phyloP scores from a whole-genome alignment of 805 yeast species.

The Candida ovalis region DNA sequence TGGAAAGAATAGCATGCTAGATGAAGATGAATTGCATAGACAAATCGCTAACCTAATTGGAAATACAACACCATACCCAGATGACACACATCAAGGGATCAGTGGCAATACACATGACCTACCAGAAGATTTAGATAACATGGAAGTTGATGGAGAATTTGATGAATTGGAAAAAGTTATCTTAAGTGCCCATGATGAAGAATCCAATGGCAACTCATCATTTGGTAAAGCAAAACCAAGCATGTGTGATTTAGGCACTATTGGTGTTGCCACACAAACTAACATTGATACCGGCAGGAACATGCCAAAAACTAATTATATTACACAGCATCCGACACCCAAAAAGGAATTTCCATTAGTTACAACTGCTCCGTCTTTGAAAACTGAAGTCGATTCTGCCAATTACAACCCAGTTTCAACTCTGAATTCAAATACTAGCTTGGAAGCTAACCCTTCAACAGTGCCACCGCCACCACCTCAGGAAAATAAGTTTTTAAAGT shows the following conservation, averaged over 20 bases:
- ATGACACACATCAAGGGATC: neutral
- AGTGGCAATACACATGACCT: neutral
- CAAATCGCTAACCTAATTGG: slow-evolving; percentile 5
- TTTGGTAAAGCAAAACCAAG: neutral
- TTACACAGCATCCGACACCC: neutral
- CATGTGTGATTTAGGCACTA: neutral
- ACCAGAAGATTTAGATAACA: neutral
- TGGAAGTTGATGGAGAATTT: neutral
- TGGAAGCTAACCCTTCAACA: neutral
- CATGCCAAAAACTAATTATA: no score
- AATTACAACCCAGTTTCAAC: no score
- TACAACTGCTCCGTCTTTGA: no score
- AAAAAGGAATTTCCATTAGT: no score
- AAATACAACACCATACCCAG: slow-evolving; percentile 1
- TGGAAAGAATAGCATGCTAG: neutral
- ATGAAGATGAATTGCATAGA: slow-evolving; percentile 6
- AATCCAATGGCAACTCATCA: neutral
- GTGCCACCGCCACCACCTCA: slow-evolving; percentile 3
- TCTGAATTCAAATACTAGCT: no score
- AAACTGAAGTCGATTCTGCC: no score
- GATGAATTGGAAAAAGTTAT: slow-evolving; percentile 4
- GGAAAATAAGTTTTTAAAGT: slow-evolving; percentile 18
- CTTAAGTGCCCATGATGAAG: slow-evolving; percentile 2
- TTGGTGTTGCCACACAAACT: neutral
- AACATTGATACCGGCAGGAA: no score